Evolutionary conservation across 805 yeast species (phyloP).

Genomic region (Osmozyma mogii): DNA sequence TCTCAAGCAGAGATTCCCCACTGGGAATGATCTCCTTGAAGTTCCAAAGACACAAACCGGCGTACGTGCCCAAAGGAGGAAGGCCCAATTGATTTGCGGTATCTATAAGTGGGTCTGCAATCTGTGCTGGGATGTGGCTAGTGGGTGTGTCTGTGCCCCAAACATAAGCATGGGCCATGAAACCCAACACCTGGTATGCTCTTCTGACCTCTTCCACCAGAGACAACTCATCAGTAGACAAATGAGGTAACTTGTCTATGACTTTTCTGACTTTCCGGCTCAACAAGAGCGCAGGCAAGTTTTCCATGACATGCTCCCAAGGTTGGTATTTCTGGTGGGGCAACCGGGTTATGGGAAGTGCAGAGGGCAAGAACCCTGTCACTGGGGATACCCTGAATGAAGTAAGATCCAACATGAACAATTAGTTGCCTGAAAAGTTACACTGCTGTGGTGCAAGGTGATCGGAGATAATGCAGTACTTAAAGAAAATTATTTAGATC

Average conservation of each 20-base stretch:
- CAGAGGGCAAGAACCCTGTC: conserved; percentile 75
- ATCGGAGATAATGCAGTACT: too few species aligned
- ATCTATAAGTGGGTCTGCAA: conserved; percentile 64
- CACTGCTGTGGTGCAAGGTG: too few species aligned
- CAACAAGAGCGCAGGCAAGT: conserved; percentile 66
- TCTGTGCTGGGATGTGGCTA: conserved; percentile 54
- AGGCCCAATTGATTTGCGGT: conserved; percentile 55
- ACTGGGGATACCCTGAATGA: conserved; percentile 64
- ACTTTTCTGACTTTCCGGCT: conserved; percentile 51
- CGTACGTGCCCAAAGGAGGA: conserved; percentile 85
- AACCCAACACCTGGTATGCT: conserved; percentile 74
- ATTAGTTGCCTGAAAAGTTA: too few species aligned
- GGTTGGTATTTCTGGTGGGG: conserved; percentile 57
- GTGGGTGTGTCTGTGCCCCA: conserved; percentile 70
- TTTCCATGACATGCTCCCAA: conserved; percentile 68
- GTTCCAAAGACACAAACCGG: conserved; percentile 86
- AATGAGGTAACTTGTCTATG: conserved; percentile 59
- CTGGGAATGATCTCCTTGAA: conserved; percentile 53
- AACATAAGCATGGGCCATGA: conserved; percentile 79
- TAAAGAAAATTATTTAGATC: too few species aligned
- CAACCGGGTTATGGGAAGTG: conserved; percentile 52
- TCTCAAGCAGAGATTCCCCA: conserved; percentile 34
- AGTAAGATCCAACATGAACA: too few species aligned
- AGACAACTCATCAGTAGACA: conserved; percentile 40
- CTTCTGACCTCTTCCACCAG: conserved; percentile 55